Evolutionary conservation across 805 yeast genomes (phyloP).

Genomic region (Kodamaea kaohsiungensis): DNA sequence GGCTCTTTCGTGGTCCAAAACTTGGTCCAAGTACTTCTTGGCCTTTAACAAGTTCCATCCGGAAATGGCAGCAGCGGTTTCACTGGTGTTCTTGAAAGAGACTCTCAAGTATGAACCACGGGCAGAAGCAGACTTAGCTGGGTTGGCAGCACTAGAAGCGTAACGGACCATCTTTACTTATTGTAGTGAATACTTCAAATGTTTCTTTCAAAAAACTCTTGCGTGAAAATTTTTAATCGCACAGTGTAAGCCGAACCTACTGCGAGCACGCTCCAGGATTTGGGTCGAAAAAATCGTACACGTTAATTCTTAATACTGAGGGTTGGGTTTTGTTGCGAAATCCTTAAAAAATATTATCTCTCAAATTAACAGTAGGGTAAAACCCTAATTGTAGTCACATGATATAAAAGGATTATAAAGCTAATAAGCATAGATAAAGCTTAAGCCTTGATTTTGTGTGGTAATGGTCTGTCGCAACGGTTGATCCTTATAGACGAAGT

Average conservation of each 20-base stretch:
- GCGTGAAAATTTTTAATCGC: slow-evolving; percentile 14
- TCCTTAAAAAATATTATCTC: too few relatives aligned
- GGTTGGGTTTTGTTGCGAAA: not conserved
- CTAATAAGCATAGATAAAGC: too few relatives aligned
- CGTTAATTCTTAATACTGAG: not conserved
- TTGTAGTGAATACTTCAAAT: slow-evolving; percentile 8
- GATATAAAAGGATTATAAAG: not conserved
- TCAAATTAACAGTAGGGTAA: not conserved
- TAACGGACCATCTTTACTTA: slow-evolving; percentile 85
- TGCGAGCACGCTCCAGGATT: not conserved
- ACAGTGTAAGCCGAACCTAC: not conserved
- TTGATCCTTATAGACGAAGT: too few relatives aligned
- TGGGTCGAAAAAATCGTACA: not conserved
- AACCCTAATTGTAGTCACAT: not conserved
- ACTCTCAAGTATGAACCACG: slow-evolving; percentile 99
- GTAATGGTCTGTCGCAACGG: too few relatives aligned
- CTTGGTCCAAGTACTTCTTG: slow-evolving; percentile 92
- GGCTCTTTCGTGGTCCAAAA: slow-evolving; percentile 97
- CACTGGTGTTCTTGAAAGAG: slow-evolving; percentile 99
- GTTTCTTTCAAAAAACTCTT: slow-evolving; percentile 8
- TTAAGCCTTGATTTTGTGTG: too few relatives aligned
- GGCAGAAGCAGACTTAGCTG: slow-evolving; percentile 98
- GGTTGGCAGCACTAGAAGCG: slow-evolving; percentile 99
- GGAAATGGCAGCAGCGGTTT: slow-evolving; percentile 96
- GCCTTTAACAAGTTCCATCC: slow-evolving; percentile 99